Percentiles rank a stretch among this genome's conserved stretches.
Conservation (phyloP, 2,329 filamentous ascomycete genomes). For the Microcyclospora tardicrescens region DNA sequence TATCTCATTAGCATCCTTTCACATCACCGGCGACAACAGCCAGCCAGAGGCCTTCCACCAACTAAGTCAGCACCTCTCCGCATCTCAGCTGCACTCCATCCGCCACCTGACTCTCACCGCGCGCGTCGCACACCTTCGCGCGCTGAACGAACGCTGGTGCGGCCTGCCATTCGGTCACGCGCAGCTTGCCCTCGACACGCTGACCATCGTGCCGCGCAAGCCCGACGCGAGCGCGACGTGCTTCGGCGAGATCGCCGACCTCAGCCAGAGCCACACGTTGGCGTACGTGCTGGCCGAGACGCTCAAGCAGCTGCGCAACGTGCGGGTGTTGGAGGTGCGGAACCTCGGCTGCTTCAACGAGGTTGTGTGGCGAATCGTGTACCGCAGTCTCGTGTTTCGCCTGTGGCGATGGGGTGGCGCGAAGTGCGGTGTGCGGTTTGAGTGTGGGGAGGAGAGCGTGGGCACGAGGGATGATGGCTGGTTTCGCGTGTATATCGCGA, state of each 20-base stretch:
- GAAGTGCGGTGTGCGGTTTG: conserved; percentile 19
- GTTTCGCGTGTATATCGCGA: conserved; percentile 6
- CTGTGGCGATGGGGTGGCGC: conserved; percentile 24
- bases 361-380: conserved; percentile 23
- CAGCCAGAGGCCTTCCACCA: conserved; percentile 18
- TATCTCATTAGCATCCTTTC: conserved; percentile 17
- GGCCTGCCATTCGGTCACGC: conserved; percentile 22
- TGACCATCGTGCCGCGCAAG: conserved; percentile 20
- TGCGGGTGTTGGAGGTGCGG: conserved; percentile 18
- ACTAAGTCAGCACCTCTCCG: conserved; percentile 9
- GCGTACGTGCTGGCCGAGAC: conserved; percentile 26
- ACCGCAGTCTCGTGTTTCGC: conserved; percentile 20
- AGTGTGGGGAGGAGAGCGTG: conserved; percentile 8
- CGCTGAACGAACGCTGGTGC: conserved; percentile 24
- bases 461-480: conserved; percentile 2
- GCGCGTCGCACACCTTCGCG: conserved; percentile 18
- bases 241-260: conserved; percentile 24
- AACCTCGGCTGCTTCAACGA: conserved; percentile 23
- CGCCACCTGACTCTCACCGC: conserved; percentile 22
- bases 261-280: conserved; percentile 23
- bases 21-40: conserved; percentile 12
- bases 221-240: conserved; percentile 16
- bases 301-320: conserved; percentile 18
- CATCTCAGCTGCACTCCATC: conserved; percentile 15
- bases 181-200: conserved; percentile 17